Base-by-base conservation (phyloP, 495 filamentous ascomycete species). In the Penicillium cataractarum region DNA sequence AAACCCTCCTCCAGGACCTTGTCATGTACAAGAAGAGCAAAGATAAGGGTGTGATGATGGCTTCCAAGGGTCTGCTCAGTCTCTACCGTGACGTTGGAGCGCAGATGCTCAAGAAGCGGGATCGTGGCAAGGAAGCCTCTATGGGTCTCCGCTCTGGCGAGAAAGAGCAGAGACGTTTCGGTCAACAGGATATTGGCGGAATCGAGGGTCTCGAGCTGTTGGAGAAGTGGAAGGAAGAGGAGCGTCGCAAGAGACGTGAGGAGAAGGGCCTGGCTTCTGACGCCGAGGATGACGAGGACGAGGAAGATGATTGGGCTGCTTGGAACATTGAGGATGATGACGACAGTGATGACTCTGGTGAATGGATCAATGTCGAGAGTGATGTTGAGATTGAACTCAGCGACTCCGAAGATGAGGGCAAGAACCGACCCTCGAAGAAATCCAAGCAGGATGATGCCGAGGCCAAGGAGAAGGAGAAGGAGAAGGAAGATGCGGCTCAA, bases 31-130 rank as follows among this genome's bases (percentile, higher is more conserved):
- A 92, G 60, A 96, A 94, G 78, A 95, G 91, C 71, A 98, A 98
- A 70, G 96, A 99, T 71, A 98, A 98, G 77, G 93, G 93, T 61
- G 92, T 96, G 13, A 90, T 96, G 83, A 98, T 99, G 94, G 96
- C 94, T 17, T 92, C 93, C 13, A 91, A 93, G 69, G 93, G 93
- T 58, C 78, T 99, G 15, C 84, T 98, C 53, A 89, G 90, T 64
- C 83, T 99, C 2, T 99, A 93, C 76, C 84, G 96, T 57, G 93
- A 98, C 68, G 87, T 96, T 26, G 92, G 89, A 29, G 90, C 96
- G 0, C 89, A 93, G 60, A 89, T 97, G 85, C 81, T 99, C 49
- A 89, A 90, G 78, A 92, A 92, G 78, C 86, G 92, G 64, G 93
- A 96, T 71, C 84, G 96, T 60, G 96, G 96, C 54, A 97, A 96